These are phyloP conservation scores for Ogataea naganishii DNA, from an alignment of 805 yeast genomes.

Conservation along the genomic window DNA sequence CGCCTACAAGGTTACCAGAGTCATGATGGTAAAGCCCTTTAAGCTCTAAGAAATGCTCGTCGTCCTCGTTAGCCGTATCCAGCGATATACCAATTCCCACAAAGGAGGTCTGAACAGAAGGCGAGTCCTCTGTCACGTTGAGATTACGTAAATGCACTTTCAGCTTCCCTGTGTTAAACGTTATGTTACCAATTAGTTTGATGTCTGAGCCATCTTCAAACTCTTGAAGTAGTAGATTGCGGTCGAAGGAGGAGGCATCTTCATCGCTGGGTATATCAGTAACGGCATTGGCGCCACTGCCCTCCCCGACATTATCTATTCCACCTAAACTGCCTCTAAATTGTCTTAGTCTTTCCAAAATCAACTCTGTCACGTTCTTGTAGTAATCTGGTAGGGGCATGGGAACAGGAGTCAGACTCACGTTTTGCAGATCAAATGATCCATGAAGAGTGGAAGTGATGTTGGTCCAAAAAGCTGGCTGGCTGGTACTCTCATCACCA, in stretches of 20 bases:
- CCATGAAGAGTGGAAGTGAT: slow-evolving; percentile 43
- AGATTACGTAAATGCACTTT: neutral
- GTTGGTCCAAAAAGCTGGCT: slow-evolving; percentile 28
- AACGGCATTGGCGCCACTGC: too few relatives aligned
- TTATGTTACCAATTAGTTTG: slow-evolving; percentile 12
- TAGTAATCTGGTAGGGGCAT: slow-evolving; percentile 24
- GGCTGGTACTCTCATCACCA: too few relatives aligned
- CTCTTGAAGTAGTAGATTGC: too few relatives aligned
- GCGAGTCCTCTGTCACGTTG: slow-evolving; percentile 8
- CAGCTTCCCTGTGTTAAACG: neutral
- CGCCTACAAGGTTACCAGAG: slow-evolving; percentile 51
- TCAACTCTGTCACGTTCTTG: slow-evolving; percentile 8
- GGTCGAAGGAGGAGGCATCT: too few relatives aligned
- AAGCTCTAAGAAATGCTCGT: slow-evolving; percentile 41
- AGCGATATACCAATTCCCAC: slow-evolving; percentile 24
- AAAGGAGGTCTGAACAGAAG: slow-evolving; percentile 25
- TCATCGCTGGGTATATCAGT: slow-evolving; percentile 5
- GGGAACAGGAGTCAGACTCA: slow-evolving; percentile 11
- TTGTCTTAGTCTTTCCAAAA: too few relatives aligned
- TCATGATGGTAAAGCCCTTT: slow-evolving; percentile 60
- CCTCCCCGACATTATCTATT: slow-evolving; percentile 13
- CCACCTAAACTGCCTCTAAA: neutral
- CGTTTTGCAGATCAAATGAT: slow-evolving; percentile 19
- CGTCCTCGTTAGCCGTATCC: slow-evolving; percentile 37
- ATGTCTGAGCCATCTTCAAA: too few relatives aligned